phyloP scores from a whole-genome alignment of 2,329 filamentous ascomycete genomes.

The Penicillium rolfsii region DNA sequence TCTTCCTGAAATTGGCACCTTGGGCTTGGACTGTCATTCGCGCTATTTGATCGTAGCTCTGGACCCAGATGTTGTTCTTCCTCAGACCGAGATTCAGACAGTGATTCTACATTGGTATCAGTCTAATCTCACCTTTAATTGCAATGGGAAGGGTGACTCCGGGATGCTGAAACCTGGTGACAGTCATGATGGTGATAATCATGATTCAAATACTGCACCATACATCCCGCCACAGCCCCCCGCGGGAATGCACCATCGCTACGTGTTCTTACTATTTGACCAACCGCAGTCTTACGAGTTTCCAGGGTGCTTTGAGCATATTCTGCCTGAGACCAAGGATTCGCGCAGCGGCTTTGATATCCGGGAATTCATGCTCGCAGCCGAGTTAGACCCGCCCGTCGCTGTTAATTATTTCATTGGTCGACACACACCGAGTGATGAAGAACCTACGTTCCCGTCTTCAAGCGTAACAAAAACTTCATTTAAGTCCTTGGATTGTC shows the following conservation, averaged over 20 bases:
- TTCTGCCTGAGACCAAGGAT: conserved; percentile 33
- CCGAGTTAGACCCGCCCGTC: conserved; percentile 35
- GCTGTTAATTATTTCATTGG: conserved; percentile 47
- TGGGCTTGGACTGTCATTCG: conserved; percentile 9
- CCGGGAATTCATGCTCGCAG: conserved; percentile 37
- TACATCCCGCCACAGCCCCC: conserved; percentile 40
- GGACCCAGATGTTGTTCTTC: conserved; percentile 31
- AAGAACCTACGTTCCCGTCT: conserved; percentile 8
- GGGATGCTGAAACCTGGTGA: conserved; percentile 5
- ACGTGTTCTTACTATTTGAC: conserved; percentile 37
- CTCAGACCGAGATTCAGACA: conserved; percentile 17
- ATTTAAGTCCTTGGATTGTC: conserved; percentile 22
- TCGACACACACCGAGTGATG: conserved; percentile 30
- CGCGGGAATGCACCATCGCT: conserved; percentile 32
- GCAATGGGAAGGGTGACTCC: neutral
- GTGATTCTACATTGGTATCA: conserved; percentile 37
- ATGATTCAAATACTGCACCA: neutral
- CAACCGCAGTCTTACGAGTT: conserved; percentile 34
- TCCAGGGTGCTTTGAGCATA: conserved; percentile 36
- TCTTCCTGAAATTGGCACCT: conserved; percentile 24
- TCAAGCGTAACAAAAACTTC: conserved; percentile 26
- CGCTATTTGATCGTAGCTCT: conserved; percentile 32
- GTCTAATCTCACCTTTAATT: conserved; percentile 21
- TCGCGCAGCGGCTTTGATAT: conserved; percentile 41
- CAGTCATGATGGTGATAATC: neutral